Evolutionary conservation across 2,329 filamentous ascomycete genomes (phyloP).

Genomic region (Pseudocercospora musae): DNA sequence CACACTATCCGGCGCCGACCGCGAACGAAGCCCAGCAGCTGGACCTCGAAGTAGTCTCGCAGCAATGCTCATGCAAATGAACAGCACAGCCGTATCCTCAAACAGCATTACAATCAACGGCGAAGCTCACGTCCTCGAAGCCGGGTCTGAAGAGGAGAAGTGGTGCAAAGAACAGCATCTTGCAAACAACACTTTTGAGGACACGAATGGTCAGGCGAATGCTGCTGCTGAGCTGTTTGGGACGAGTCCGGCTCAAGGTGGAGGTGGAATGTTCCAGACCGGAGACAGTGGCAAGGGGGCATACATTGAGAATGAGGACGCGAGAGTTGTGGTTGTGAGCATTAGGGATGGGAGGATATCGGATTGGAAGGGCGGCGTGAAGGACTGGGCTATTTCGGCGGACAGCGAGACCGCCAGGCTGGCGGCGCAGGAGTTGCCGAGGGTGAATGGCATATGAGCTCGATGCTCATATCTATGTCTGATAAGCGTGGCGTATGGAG

Average conservation of each 20-base stretch:
- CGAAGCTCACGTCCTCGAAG: constrained; percentile 68
- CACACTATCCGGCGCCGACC: constrained; percentile 43
- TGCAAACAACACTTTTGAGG: constrained; percentile 72
- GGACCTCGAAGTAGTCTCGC: constrained; percentile 71
- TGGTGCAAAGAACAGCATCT: constrained; percentile 82
- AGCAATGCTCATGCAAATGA: constrained; percentile 81
- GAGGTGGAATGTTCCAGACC: constrained; percentile 9
- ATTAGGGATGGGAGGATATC: constrained; percentile 83
- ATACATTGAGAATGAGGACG: constrained; percentile 77
- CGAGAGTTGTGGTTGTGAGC: constrained; percentile 79
- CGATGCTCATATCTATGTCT: no score
- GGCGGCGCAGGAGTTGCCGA: neutral
- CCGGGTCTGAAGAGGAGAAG: constrained; percentile 74
- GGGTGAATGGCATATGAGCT: constrained; percentile 9
- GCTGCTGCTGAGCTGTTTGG: constrained; percentile 27
- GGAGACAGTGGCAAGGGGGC: constrained; percentile 53
- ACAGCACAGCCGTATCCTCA: constrained; percentile 79
- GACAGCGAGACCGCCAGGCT: neutral
- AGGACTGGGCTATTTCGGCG: constrained; percentile 60
- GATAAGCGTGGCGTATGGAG: neutral
- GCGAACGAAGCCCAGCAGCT: constrained; percentile 61
- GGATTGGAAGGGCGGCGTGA: constrained; percentile 91
- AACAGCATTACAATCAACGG: constrained; percentile 95
- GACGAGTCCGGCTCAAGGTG: constrained; percentile 7
- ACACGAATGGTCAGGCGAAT: constrained; percentile 22